Conservation (phyloP, 2,329 filamentous ascomycete genomes). For the Didymella exigua region DNA sequence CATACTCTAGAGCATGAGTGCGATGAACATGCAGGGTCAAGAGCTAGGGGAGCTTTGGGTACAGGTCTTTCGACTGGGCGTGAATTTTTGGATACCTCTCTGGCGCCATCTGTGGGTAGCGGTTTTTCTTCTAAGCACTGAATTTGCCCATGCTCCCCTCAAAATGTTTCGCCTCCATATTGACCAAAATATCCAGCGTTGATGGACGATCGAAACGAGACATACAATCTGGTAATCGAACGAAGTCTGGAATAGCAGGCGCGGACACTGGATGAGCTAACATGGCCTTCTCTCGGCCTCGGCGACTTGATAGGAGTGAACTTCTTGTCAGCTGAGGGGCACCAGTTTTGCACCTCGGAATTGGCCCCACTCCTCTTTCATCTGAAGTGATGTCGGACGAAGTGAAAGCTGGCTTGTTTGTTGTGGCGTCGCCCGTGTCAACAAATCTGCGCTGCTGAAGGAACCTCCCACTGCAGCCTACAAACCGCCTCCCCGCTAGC, state of each 20-base stretch:
- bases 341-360: neutral
- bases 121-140: conserved; percentile 41
- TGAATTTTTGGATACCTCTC: conserved; percentile 50
- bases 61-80: conserved; percentile 40
- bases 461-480: conserved; percentile 8
- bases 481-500: neutral
- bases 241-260: neutral
- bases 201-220: neutral
- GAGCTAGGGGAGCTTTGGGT: conserved; percentile 30
- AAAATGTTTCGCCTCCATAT: conserved; percentile 8
- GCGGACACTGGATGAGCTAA: neutral
- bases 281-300: too few species aligned
- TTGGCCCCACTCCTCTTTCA: neutral
- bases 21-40: conserved; percentile 3
- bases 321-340: neutral
- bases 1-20: conserved; percentile 39
- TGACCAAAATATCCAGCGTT: neutral
- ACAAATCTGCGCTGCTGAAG: conserved; percentile 4
- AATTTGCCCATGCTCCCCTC: conserved; percentile 26
- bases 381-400: conserved; percentile 1
- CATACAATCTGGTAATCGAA: neutral
- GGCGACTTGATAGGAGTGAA: too few species aligned
- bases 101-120: conserved; percentile 50
- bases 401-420: conserved; percentile 26
- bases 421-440: conserved; percentile 26